Evolutionary conservation across 2,329 filamentous ascomycete genomes (phyloP).

Genomic region (Aspergillus thermomutatus): DNA sequence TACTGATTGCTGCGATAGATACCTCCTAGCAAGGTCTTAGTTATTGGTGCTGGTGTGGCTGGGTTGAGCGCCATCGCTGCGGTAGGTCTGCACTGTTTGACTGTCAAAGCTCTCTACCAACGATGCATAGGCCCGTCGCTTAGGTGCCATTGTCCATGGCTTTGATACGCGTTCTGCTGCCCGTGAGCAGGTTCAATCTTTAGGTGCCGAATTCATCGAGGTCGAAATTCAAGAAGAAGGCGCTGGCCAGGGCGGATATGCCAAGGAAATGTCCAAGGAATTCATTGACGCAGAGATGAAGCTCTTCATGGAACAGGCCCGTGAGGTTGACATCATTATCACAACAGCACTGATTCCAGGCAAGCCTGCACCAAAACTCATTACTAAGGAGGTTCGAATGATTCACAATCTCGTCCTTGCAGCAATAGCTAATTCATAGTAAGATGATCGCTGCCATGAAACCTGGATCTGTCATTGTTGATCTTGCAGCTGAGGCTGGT

Average conservation of each 20-base stretch:
- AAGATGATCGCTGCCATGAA: conserved; percentile 82
- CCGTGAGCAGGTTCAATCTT: conserved; percentile 83
- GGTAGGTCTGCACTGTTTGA: conserved; percentile 30
- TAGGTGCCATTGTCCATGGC: conserved; percentile 84
- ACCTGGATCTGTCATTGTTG: conserved; percentile 82
- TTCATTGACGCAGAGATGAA: conserved; percentile 94
- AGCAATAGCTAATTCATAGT: conserved; percentile 14
- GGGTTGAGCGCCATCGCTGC: conserved; percentile 86
- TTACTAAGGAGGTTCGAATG: conserved; percentile 61
- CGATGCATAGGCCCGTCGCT: conserved; percentile 60
- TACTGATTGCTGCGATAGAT: conserved; percentile 52
- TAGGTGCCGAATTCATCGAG: conserved; percentile 86
- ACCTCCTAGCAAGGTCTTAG: conserved; percentile 82
- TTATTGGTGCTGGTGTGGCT: conserved; percentile 87
- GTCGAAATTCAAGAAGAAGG: conserved; percentile 83
- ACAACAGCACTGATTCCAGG: conserved; percentile 91
- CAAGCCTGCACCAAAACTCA: conserved; percentile 75
- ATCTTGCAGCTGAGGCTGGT: conserved; percentile 81
- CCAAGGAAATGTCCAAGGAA: conserved; percentile 91
- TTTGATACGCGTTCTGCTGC: conserved; percentile 90
- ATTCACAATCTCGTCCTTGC: not conserved
- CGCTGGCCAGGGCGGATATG: conserved; percentile 79
- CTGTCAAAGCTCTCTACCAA: not conserved
- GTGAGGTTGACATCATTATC: conserved; percentile 87
- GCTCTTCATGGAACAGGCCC: conserved; percentile 80